These are phyloP conservation scores for Globisporangium orthogonon DNA, from an alignment of 352 stramenopile genomes.

Conservation along the genomic window DNA sequence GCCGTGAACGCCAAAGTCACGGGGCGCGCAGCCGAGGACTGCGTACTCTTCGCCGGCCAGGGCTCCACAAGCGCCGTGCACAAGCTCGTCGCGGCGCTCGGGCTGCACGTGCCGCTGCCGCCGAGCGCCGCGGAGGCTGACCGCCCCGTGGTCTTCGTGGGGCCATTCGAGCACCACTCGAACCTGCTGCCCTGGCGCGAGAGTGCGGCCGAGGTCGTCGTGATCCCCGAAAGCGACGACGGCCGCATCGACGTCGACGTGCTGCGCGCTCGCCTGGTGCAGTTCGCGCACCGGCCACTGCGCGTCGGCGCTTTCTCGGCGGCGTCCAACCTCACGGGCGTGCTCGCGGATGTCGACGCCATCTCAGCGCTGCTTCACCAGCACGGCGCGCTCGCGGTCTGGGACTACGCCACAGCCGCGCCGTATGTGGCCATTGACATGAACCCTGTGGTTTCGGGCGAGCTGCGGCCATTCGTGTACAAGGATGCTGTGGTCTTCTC, in stretches of 20 bases:
- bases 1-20: constrained; percentile 87
- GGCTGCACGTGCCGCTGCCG: constrained; percentile 30
- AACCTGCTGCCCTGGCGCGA: constrained; percentile 97
- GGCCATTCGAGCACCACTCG: constrained; percentile 96
- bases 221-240: constrained; percentile 47
- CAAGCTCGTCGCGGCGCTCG: constrained; percentile 72
- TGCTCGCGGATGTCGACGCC: constrained; percentile 85
- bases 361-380: constrained; percentile 89
- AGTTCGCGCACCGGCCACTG: constrained; percentile 43
- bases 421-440: constrained; percentile 95
- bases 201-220: constrained; percentile 76
- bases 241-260: constrained; percentile 51
- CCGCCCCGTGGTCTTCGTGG: constrained; percentile 86
- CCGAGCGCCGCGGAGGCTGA: constrained; percentile 7
- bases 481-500: constrained; percentile 96
- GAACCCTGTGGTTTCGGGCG: constrained; percentile 83
- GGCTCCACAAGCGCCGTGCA: constrained; percentile 82
- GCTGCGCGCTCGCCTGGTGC: constrained; percentile 40
- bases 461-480: constrained; percentile 24
- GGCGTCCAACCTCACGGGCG: constrained; percentile 94
- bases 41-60: constrained; percentile 93
- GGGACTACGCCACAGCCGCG: constrained; percentile 94
- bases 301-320: constrained; percentile 91
- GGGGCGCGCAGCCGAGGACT: constrained; percentile 86
- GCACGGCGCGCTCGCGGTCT: constrained; percentile 90